A percentile compares a stretch with the other conserved stretches of the same genome.
phyloP scores from a whole-genome alignment of 805 yeast genomes.

The Tetrapisispora pingtungensis region DNA sequence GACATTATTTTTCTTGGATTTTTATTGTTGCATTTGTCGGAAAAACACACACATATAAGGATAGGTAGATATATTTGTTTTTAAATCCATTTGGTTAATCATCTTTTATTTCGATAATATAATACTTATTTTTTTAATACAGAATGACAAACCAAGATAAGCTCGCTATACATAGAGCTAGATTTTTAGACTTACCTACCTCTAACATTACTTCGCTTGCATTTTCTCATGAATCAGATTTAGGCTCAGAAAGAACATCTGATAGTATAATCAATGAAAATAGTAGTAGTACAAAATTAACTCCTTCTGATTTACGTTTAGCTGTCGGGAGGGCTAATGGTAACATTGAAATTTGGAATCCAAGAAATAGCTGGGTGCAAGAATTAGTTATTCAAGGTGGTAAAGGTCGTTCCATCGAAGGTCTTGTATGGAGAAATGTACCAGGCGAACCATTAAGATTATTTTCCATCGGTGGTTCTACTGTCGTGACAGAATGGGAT shows the following conservation, averaged over 20 bases:
- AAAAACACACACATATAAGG: no score
- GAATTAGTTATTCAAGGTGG: constrained; percentile 71
- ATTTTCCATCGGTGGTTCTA: constrained; percentile 91
- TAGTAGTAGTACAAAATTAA: constrained; percentile 28
- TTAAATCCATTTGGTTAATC: no score
- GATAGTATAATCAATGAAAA: constrained; percentile 13
- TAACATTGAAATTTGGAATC: constrained; percentile 93
- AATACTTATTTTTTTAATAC: no score
- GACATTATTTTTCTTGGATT: no score
- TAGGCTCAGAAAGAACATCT: background rate
- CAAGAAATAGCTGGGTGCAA: constrained; percentile 69
- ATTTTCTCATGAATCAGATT: constrained; percentile 52
- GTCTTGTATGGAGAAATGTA: constrained; percentile 63
- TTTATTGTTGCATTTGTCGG: no score
- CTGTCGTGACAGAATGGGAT: constrained; percentile 89
- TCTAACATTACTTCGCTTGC: constrained; percentile 74
- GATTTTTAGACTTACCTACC: constrained; percentile 83
- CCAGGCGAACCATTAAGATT: constrained; percentile 52
- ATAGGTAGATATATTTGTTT: no score
- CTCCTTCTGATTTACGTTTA: constrained; percentile 52
- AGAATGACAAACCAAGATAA: constrained; percentile 2
- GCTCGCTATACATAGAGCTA: constrained; percentile 59
- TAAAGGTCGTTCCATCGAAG: constrained; percentile 77
- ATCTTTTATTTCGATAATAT: no score
- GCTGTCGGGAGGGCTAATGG: constrained; percentile 94